Evolutionary conservation across 306 rosid genomes (phyloP).

Genomic region (Clitoria ternatea): DNA sequence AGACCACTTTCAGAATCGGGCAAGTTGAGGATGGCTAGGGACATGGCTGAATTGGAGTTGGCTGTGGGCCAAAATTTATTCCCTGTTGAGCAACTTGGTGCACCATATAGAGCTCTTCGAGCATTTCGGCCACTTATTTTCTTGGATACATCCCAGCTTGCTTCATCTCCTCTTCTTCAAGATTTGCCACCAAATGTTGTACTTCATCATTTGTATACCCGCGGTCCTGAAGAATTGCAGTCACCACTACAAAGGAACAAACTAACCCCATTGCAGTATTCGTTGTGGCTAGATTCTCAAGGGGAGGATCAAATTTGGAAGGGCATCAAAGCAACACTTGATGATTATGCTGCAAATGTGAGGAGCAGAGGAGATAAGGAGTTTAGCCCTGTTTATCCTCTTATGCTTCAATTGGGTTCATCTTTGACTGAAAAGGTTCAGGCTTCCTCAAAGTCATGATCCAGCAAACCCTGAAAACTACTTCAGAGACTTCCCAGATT

Average conservation of each 20-base stretch:
- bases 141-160: conserved; percentile 92
- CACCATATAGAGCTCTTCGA: conserved; percentile 91
- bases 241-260: conserved; percentile 91
- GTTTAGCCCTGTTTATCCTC: conserved; percentile 92
- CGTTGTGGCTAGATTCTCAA: conserved; percentile 97
- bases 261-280: conserved; percentile 80
- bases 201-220: conserved; percentile 90
- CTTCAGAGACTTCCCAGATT: conserved; percentile 16
- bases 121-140: conserved; percentile 97
- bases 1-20: conserved; percentile 99
- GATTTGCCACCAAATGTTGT: conserved; percentile 84
- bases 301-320: conserved; percentile 98
- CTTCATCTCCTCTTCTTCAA: conserved; percentile 85
- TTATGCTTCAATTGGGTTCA: conserved; percentile 86
- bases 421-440: conserved; percentile 52
- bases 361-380: conserved; percentile 93
- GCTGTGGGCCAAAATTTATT: conserved; percentile 92
- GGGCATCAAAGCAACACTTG: conserved; percentile 88
- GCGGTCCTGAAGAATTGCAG: conserved; percentile 88
- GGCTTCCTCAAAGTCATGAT: conserved; percentile 44
- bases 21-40: conserved; percentile 97
- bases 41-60: conserved; percentile 97
- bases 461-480: conserved; percentile 13
- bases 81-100: conserved; percentile 96
- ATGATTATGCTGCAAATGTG: conserved; percentile 80